Conservation (phyloP, 2,329 filamentous ascomycete species). For the Capronia coronata region DNA sequence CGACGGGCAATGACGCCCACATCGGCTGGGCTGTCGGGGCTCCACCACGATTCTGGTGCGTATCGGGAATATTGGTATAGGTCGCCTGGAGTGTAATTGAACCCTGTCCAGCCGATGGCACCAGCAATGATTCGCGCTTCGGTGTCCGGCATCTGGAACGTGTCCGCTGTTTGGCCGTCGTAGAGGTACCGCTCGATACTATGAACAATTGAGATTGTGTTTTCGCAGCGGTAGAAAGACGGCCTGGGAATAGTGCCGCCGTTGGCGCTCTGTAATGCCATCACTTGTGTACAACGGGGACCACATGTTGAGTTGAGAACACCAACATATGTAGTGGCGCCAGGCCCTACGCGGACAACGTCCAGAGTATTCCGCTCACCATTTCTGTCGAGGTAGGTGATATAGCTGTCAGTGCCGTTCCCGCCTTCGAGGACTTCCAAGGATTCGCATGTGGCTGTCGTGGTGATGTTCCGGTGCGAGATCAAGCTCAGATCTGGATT, state of each 20-base stretch:
- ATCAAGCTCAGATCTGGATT: conserved; percentile 15
- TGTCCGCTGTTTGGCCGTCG: conserved; percentile 5
- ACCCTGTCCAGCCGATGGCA: conserved; percentile 25
- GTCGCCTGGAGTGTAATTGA: conserved; percentile 14
- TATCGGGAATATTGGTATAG: conserved; percentile 20
- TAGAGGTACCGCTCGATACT: conserved; percentile 16
- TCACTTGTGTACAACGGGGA: conserved; percentile 22
- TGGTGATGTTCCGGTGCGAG: conserved; percentile 18
- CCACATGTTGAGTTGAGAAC: conserved; percentile 25
- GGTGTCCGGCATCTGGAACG: conserved; percentile 18
- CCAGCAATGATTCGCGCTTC: conserved; percentile 25
- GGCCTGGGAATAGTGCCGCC: conserved; percentile 11
- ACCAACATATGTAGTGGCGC: conserved; percentile 22
- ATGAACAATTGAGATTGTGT: conserved; percentile 15
- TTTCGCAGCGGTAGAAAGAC: conserved; percentile 25
- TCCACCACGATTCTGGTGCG: conserved; percentile 19
- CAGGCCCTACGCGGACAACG: conserved; percentile 13
- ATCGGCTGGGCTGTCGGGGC: conserved; percentile 9
- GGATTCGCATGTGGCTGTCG: conserved; percentile 11
- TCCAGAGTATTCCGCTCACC: conserved; percentile 9
- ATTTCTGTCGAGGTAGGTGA: conserved; percentile 17
- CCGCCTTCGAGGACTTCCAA: conserved; percentile 13
- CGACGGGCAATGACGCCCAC: conserved; percentile 10
- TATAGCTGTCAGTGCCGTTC: conserved; percentile 9
- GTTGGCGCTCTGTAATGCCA: conserved; percentile 20